Percentiles rank a stretch among this genome's conserved stretches.
Evolutionary conservation across 352 stramenopile species (phyloP).

Genomic region (Phytophthora quininea): DNA sequence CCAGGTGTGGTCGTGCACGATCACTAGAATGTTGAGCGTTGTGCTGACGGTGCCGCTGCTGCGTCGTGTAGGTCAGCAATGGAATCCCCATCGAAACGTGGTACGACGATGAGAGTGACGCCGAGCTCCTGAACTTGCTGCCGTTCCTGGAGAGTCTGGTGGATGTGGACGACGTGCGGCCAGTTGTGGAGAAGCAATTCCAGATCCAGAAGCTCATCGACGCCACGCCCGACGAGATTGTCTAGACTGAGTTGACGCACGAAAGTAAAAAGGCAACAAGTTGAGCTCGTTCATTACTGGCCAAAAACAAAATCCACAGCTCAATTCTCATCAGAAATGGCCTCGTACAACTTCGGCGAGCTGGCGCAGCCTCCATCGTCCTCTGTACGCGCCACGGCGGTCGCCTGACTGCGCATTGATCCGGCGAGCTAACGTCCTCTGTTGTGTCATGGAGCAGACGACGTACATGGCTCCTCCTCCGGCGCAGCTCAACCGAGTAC

Average conservation of each 20-base stretch:
- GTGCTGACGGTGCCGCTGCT: background rate
- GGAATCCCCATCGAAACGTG: constrained; percentile 98
- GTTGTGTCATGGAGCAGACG: constrained; percentile 7
- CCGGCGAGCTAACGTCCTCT: background rate
- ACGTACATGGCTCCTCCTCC: constrained; percentile 30
- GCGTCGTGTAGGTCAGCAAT: constrained; percentile 89
- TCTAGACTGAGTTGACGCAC: constrained; percentile 20
- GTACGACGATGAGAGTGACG: constrained; percentile 97
- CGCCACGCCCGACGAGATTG: constrained; percentile 59
- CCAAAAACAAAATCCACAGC: constrained; percentile 3
- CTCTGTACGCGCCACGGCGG: constrained; percentile 3
- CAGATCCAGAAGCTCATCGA: constrained; percentile 92
- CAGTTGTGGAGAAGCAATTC: constrained; percentile 90
- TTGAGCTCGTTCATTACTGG: constrained; percentile 3
- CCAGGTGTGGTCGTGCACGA: constrained; percentile 62
- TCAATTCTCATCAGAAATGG: constrained; percentile 18
- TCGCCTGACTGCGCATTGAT: background rate
- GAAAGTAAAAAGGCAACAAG: background rate
- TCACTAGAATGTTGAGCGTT: background rate
- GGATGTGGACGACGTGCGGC: constrained; percentile 88
- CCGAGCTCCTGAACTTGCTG: constrained; percentile 96
- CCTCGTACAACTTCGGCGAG: constrained; percentile 33
- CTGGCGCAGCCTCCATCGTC: constrained; percentile 22
- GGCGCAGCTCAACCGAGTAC: constrained; percentile 39
- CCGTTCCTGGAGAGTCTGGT: constrained; percentile 93